Conservation (phyloP, 1,284 basidiomycete species). For the Golubevia pallescens region DNA sequence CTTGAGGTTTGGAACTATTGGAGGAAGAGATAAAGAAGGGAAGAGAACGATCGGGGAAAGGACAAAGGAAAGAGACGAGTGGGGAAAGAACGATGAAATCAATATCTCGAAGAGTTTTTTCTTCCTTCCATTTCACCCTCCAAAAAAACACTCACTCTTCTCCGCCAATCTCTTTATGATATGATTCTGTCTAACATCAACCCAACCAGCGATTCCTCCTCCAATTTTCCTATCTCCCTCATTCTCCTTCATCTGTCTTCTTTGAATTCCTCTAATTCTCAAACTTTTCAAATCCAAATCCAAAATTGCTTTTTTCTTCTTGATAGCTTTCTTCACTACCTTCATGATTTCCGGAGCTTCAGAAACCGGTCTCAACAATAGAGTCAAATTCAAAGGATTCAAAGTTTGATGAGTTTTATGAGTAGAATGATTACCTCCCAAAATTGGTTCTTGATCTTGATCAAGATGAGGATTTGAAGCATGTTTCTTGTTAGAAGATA, state of each 20-base stretch:
- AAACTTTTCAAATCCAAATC: conserved; percentile 42
- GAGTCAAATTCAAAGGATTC: conserved; percentile 40
- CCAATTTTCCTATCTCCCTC: conserved; percentile 13
- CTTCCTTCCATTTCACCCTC: too few relatives aligned
- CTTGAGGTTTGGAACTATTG: conserved; percentile 9
- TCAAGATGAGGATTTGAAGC: conserved; percentile 11
- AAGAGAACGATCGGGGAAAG: too few relatives aligned
- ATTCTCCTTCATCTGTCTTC: conserved; percentile 29
- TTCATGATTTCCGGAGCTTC: conserved; percentile 38
- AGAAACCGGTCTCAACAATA: conserved; percentile 44
- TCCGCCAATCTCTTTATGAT: conserved; percentile 33
- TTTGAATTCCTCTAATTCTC: conserved; percentile 38
- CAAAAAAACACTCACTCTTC: conserved; percentile 17
- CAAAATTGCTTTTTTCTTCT: conserved; percentile 30
- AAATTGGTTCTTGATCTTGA: conserved; percentile 17
- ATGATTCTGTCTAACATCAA: conserved; percentile 29
- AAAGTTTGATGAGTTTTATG: conserved; percentile 34
- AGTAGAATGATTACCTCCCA: conserved; percentile 35
- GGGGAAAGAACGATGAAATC: too few relatives aligned
- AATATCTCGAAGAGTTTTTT: too few relatives aligned
- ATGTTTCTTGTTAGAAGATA: conserved; percentile 13
- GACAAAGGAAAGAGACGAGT: too few relatives aligned
- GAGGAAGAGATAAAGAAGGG: background rate
- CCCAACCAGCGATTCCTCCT: conserved; percentile 35
- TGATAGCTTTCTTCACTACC: conserved; percentile 33